phyloP scores from a whole-genome alignment of 2,329 filamentous ascomycete genomes.

The Botrytis porri region DNA sequence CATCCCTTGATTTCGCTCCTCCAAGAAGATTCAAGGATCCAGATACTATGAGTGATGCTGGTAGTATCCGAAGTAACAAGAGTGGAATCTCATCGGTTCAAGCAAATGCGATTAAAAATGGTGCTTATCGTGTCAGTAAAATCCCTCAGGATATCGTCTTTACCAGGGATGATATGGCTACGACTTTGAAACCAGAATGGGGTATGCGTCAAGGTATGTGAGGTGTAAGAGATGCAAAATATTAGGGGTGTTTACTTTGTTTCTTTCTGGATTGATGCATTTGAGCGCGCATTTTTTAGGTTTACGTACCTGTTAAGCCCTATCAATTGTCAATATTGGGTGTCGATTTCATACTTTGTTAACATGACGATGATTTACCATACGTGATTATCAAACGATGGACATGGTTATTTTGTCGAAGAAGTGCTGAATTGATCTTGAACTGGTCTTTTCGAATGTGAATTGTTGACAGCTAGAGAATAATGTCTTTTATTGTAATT shows the following conservation, averaged over 20 bases:
- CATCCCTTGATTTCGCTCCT: slow-evolving; percentile 75
- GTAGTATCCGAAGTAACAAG: slow-evolving; percentile 63
- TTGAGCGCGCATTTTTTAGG: slow-evolving; percentile 36
- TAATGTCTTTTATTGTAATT: slow-evolving; percentile 12
- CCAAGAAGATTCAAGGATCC: slow-evolving; percentile 68
- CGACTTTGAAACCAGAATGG: slow-evolving; percentile 42
- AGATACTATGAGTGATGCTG: slow-evolving; percentile 60
- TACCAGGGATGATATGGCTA: slow-evolving; percentile 59
- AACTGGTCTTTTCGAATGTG: background rate
- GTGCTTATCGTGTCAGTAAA: slow-evolving; percentile 67
- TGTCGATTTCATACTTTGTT: background rate
- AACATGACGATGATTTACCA: background rate
- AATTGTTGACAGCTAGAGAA: background rate
- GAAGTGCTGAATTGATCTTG: background rate
- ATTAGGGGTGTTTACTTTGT: slow-evolving; percentile 28
- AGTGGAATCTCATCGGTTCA: slow-evolving; percentile 60
- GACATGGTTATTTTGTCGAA: slow-evolving; percentile 4
- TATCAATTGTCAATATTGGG: slow-evolving; percentile 18
- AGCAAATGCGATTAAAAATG: slow-evolving; percentile 59
- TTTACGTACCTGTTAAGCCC: slow-evolving; percentile 13
- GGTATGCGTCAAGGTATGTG: slow-evolving; percentile 36
- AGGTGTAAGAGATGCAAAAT: slow-evolving; percentile 24
- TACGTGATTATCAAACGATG: background rate
- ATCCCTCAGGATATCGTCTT: slow-evolving; percentile 64
- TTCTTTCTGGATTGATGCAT: slow-evolving; percentile 20